Evolutionary conservation across 345 rosid species (phyloP).

Genomic region (Bruguiera gymnorhiza): DNA sequence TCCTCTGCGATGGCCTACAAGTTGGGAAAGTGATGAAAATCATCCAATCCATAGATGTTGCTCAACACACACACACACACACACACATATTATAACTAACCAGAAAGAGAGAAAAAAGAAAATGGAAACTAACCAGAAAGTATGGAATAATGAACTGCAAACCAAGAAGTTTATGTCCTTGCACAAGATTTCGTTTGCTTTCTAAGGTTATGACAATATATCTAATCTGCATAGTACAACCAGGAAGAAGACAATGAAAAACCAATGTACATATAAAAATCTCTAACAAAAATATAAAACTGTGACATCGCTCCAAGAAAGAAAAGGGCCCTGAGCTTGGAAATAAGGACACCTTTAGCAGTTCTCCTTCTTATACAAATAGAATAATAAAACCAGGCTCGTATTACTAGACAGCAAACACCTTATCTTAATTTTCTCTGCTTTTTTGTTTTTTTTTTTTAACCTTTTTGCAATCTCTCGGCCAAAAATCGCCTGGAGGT

Average conservation of each 20-base stretch:
- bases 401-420: neutral
- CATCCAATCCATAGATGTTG: no score
- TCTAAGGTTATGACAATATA: conserved; percentile 9
- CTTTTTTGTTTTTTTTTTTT: conserved; percentile 6
- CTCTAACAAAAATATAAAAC: neutral
- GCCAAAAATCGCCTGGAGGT: neutral
- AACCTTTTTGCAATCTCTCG: neutral
- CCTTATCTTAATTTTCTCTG: neutral
- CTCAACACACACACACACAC: neutral
- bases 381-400: neutral
- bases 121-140: neutral
- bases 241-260: conserved; percentile 7
- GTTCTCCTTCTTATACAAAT: neutral
- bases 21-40: no score
- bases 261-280: neutral
- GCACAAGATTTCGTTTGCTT: conserved; percentile 13
- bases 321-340: conserved; percentile 24
- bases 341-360: conserved; percentile 10
- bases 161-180: conserved; percentile 19
- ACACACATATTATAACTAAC: conserved; percentile 3
- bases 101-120: neutral
- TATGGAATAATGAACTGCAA: neutral
- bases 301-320: neutral
- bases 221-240: conserved; percentile 26
- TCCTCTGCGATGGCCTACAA: neutral